Base-by-base conservation (phyloP, 805 yeast genomes). In the Torulaspora maleeae region DNA sequence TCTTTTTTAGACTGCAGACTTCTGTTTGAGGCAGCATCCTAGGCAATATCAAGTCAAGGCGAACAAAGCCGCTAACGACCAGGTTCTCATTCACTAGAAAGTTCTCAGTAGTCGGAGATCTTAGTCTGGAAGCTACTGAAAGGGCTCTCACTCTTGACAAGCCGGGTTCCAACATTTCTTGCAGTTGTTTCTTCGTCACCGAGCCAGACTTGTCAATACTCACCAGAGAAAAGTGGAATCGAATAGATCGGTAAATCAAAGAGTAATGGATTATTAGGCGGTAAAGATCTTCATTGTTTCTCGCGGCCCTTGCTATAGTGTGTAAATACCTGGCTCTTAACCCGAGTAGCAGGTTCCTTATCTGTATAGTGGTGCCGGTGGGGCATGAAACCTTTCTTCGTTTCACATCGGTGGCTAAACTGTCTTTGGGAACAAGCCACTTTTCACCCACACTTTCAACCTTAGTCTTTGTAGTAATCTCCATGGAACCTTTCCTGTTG, bases 331-430 rank as follows among this genome's bases (percentile, higher is more conserved):
- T 55, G 1, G 70, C 72, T 1, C 71, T 66, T 2, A 64, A 51
- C 1, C 59, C 53, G 9, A 51, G 48, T 25, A 73, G 63, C 5
- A 74, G 39, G 0, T 65, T 68, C 30, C 47, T 52, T 1, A 72
- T 45, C 3, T 48, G 55, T 0, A 74, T 52, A 0, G 64, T 50
- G 0, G 78, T 73, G 0, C 78, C 78, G 2, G 38, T 34, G 1
- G 64, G 51, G 15, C 61, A 54, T 2, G 72, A 56, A 1, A 58
- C 53, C 13, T 55, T 56, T 9, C 43, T 49, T 1, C 59, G 27
- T 4, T 44, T 44, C 1, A 56, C 46, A 2, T 38, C 28, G 29
- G 49, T 46, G 6, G 61, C 44, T 0, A 55, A 4, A 1, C 76
- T 75, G 5, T 49, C 38, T 2, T 33, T 43, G 39, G 56, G 51